Evolutionary conservation across 2,329 filamentous ascomycete species (phyloP), one percentile per base, ranked within the genome.

Genomic region (Rhynchosporium agropyri): DNA sequence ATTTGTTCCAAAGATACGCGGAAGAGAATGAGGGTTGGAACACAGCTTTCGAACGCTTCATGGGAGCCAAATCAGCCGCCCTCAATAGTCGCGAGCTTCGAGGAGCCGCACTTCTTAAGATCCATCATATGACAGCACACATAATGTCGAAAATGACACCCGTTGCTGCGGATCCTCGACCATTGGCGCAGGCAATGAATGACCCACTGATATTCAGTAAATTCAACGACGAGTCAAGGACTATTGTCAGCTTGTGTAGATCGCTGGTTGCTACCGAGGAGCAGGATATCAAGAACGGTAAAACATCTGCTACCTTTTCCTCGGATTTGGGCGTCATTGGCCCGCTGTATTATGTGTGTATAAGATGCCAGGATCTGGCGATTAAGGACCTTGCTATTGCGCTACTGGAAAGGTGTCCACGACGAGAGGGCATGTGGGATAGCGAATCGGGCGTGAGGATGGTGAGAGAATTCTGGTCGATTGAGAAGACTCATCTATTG

Each of bases 371-470:
- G 26, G 64, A 61, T n/a, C 12, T 28, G 7, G 9, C 26, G 0
- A 59, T 70, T 15, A 67, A 67, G 15, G 26, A 51, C 1, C 63
- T 68, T 42, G 71, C 71, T 13, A 46, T 74, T 3, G 66, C 68
- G 8, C 61, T 74, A 3, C 56, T 74, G 4, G 42, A 54, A 10
- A 54, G 67, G 5, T 68, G 62, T 59, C 73, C 69, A 12, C 56
- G 72, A 28, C 67, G 68, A 31, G 73, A 74, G 54, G 73, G 72
- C 10, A 74, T 74, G 71, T 74, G 72, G 72, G 71, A 74, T 56
- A 69, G 67, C 50, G 33, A 54, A 6, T 62, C 63, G 1, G 65
- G 65, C 0, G 62, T 63, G 1, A 62, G 58, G 36, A 63, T 74
- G 29, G 60, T 73, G 7, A 55, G 55, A 43, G 58, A 70, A n/a